phyloP scores from a whole-genome alignment of 371 early-diverging fungal species.

The Nematocida displodere region DNA sequence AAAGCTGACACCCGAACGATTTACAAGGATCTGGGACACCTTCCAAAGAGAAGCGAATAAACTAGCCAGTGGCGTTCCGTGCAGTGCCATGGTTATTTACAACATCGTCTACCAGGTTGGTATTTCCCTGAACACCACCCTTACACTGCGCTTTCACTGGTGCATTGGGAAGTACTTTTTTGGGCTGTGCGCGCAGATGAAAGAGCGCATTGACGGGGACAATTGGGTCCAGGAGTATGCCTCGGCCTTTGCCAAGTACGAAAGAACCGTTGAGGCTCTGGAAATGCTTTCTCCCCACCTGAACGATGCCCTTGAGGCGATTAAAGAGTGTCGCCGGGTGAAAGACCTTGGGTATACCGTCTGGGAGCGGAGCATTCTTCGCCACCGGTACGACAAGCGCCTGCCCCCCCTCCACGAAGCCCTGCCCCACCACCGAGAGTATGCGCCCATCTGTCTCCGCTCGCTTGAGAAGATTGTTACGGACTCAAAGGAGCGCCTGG shows the following conservation, averaged over 20 bases:
- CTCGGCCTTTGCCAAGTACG: slow-evolving; percentile 22
- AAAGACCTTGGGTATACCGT: slow-evolving; percentile 41
- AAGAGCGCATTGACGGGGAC: slow-evolving; percentile 19
- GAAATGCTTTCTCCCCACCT: slow-evolving; percentile 31
- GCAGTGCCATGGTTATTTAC: slow-evolving; percentile 44
- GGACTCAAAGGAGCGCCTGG: slow-evolving; percentile 13
- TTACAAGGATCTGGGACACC: slow-evolving; percentile 22
- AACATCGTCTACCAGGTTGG: slow-evolving; percentile 30
- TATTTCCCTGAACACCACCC: background rate
- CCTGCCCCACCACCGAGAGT: slow-evolving; percentile 22
- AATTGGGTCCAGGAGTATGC: slow-evolving; percentile 41
- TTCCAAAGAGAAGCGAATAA: slow-evolving; percentile 41
- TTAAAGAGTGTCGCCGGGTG: slow-evolving; percentile 35
- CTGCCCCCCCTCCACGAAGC: slow-evolving; percentile 30
- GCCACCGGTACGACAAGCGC: slow-evolving; percentile 23
- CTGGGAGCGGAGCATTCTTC: slow-evolving; percentile 42
- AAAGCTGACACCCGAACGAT: slow-evolving; percentile 34
- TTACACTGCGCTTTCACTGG: slow-evolving; percentile 44
- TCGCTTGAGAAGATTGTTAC: slow-evolving; percentile 33
- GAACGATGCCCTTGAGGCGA: slow-evolving; percentile 29
- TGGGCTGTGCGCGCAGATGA: background rate
- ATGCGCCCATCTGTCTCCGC: slow-evolving; percentile 12
- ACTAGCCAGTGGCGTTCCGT: slow-evolving; percentile 37
- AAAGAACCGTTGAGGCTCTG: slow-evolving; percentile 26
- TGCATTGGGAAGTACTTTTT: slow-evolving; percentile 51